phyloP scores from a whole-genome alignment of 2,329 filamentous ascomycete species.

The Corinectria fuckeliana region DNA sequence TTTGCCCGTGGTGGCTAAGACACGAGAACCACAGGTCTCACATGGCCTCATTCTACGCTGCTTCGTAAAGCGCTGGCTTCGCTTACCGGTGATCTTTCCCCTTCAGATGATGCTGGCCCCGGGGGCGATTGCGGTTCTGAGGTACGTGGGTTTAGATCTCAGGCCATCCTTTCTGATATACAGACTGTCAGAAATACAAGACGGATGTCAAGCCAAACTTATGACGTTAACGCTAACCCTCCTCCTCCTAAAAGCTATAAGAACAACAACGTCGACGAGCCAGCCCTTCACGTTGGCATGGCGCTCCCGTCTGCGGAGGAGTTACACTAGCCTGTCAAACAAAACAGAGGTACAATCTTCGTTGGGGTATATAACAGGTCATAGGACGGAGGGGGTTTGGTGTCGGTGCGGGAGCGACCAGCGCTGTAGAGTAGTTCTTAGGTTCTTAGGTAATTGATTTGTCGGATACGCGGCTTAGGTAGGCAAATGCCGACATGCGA shows the following conservation, averaged over 20 bases:
- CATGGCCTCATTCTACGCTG: slow-evolving; percentile 54
- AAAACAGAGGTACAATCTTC: neutral
- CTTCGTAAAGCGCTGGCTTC: slow-evolving; percentile 55
- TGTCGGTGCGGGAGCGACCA: no score
- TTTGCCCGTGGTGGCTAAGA: neutral
- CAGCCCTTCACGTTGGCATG: slow-evolving; percentile 50
- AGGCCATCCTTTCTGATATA: neutral
- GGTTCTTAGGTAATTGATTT: no score
- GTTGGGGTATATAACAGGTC: no score
- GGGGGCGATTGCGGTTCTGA: slow-evolving; percentile 49
- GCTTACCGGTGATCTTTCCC: slow-evolving; percentile 47
- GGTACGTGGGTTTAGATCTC: neutral
- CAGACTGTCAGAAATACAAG: neutral
- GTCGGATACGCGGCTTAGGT: no score
- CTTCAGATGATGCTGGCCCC: slow-evolving; percentile 52
- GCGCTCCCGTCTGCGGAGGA: slow-evolving; percentile 37
- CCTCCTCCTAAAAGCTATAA: slow-evolving; percentile 40
- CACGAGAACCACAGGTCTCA: slow-evolving; percentile 39
- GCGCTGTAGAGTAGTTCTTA: no score
- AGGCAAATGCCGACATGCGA: no score
- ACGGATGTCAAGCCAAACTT: neutral
- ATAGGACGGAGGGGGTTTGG: no score
- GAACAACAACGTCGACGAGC: slow-evolving; percentile 47
- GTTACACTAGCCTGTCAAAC: neutral
- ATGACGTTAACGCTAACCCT: neutral